phyloP scores from a whole-genome alignment of 768 basidiomycete genomes.

The Mycena chlorophos region DNA sequence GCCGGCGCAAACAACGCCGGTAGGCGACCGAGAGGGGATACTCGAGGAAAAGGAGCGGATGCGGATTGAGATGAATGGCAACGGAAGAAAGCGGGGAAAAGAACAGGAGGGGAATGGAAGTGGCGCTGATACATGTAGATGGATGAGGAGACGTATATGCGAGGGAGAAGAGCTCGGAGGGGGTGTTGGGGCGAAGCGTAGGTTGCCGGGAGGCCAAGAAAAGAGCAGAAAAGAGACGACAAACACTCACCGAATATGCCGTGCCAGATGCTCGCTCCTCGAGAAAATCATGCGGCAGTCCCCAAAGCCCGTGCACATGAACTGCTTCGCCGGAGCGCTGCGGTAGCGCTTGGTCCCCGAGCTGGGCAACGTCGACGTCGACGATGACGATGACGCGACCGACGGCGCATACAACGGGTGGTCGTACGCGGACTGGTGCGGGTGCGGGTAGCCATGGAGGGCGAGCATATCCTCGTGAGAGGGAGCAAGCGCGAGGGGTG shows the following conservation, averaged over 20 bases:
- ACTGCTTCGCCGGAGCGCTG: slow-evolving; percentile 67
- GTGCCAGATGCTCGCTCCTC: slow-evolving; percentile 72
- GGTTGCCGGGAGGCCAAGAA: neutral
- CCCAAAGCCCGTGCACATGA: slow-evolving; percentile 73
- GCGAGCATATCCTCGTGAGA: no score
- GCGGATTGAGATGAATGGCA: neutral
- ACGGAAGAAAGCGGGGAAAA: neutral
- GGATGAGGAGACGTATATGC: neutral
- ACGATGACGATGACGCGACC: no score
- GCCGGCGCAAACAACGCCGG: no score
- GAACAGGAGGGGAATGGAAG: neutral
- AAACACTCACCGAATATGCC: slow-evolving; percentile 71
- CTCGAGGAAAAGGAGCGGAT: neutral
- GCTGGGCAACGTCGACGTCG: neutral
- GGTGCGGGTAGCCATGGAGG: no score
- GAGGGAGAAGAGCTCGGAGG: neutral
- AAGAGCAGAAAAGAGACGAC: slow-evolving; percentile 21
- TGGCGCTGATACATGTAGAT: neutral
- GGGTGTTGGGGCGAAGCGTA: neutral
- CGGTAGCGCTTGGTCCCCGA: slow-evolving; percentile 46
- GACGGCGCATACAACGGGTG: no score
- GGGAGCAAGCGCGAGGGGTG: no score
- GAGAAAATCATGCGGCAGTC: slow-evolving; percentile 79
- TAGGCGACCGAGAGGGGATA: neutral
- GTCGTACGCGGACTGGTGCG: no score